Evolutionary conservation across 129 eudicot species (phyloP).

Genomic region (Artemisia annua): DNA sequence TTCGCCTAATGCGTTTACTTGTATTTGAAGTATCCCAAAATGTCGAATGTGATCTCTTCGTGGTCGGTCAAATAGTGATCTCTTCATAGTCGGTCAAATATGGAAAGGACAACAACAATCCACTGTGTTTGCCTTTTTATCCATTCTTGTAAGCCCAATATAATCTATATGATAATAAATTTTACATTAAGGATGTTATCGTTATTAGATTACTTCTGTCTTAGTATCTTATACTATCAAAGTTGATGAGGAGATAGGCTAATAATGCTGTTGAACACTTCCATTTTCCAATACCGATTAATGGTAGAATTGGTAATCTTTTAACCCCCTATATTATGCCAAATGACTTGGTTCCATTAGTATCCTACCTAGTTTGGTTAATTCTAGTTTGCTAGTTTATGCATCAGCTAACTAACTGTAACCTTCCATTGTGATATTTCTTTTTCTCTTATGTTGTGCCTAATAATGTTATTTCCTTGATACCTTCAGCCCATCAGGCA

Average conservation of each 20-base stretch:
- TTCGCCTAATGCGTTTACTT: not conserved
- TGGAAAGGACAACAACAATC: not conserved
- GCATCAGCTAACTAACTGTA: not conserved
- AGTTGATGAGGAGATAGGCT: not conserved
- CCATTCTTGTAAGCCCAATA: slow-evolving; percentile 5
- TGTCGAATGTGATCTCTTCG: not conserved
- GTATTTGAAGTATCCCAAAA: not conserved
- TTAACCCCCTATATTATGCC: no score
- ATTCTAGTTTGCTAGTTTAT: not conserved
- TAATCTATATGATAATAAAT: not conserved
- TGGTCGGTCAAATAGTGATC: not conserved
- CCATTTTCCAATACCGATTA: not conserved
- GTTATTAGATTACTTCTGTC: not conserved
- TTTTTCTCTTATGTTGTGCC: slow-evolving; percentile 1
- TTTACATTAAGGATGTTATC: not conserved
- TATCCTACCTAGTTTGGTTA: not conserved
- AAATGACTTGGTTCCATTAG: not conserved
- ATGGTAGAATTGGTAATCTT: not conserved
- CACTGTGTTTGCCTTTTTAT: not conserved
- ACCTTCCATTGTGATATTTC: not conserved
- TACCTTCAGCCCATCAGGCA: slow-evolving; percentile 31
- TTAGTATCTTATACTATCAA: not conserved
- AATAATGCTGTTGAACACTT: not conserved
- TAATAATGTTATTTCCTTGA: slow-evolving; percentile 18
- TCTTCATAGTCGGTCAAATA: not conserved